These are phyloP conservation scores for Aphanomyces invadans DNA, from an alignment of 352 stramenopile species.

Conservation along the genomic window DNA sequence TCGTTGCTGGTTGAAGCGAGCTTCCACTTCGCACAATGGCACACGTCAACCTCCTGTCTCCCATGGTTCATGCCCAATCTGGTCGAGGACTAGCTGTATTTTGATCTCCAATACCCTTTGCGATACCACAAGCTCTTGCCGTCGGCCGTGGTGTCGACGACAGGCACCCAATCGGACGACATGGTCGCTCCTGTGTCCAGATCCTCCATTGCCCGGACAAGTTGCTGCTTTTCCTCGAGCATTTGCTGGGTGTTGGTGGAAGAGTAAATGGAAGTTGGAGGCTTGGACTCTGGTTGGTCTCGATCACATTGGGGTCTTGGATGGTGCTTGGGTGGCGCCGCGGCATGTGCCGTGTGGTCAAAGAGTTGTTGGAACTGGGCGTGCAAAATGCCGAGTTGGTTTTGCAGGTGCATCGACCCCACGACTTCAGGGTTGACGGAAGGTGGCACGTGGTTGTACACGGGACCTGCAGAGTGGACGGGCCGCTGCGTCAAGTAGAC, in stretches of 20 bases:
- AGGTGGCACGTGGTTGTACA: background rate
- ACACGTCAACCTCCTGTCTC: no score
- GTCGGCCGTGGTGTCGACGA: slow-evolving; percentile 11
- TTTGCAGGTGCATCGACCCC: slow-evolving; percentile 37
- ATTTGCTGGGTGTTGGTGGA: slow-evolving; percentile 23
- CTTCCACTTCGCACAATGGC: no score
- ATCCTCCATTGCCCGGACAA: slow-evolving; percentile 36
- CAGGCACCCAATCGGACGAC: slow-evolving; percentile 11
- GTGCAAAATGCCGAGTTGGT: slow-evolving; percentile 44
- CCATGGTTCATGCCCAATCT: no score
- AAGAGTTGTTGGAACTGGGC: slow-evolving; percentile 56
- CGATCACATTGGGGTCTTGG: background rate
- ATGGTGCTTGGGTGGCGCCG: slow-evolving; percentile 22
- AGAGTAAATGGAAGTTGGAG: background rate
- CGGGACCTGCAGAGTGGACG: slow-evolving; percentile 23
- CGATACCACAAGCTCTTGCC: slow-evolving; percentile 36
- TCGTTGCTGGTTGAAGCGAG: no score
- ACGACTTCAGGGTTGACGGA: background rate
- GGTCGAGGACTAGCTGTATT: slow-evolving; percentile 29
- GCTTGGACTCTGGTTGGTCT: background rate
- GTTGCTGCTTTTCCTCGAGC: slow-evolving; percentile 35
- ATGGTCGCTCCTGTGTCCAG: slow-evolving; percentile 21
- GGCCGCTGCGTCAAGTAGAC: slow-evolving; percentile 48
- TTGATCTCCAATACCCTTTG: slow-evolving; percentile 44
- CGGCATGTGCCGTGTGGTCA: slow-evolving; percentile 26